A percentile compares a stretch with the other conserved stretches of the same genome.
These are phyloP conservation scores for Paecilomyces sp. DNA, from an alignment of 2,329 filamentous ascomycete genomes.

Conservation along the genomic window DNA sequence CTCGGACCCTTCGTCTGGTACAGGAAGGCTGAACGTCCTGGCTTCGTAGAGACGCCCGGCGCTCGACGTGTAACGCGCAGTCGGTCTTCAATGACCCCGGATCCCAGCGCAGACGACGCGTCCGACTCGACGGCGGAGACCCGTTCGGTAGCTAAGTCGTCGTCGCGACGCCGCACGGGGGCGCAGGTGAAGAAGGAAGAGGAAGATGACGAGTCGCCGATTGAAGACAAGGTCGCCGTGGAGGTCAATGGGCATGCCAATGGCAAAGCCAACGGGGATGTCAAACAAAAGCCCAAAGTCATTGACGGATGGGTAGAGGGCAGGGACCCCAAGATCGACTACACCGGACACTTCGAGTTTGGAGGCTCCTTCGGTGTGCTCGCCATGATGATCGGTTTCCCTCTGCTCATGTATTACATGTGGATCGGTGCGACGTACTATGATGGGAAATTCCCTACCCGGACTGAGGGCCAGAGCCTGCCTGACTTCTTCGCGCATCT, in stretches of 20 bases:
- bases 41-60: conserved; percentile 47
- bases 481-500: conserved; percentile 66
- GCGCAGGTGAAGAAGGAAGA: conserved; percentile 18
- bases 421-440: conserved; percentile 96
- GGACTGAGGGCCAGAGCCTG: conserved; percentile 58
- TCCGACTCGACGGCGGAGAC: conserved; percentile 17
- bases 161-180: conserved; percentile 23
- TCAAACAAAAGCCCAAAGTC: conserved; percentile 19
- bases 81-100: conserved; percentile 28
- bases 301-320: conserved; percentile 36
- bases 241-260: conserved; percentile 18
- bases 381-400: conserved; percentile 86
- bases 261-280: conserved; percentile 5
- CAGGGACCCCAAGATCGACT: conserved; percentile 37
- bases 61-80: conserved; percentile 36
- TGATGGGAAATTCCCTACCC: conserved; percentile 69
- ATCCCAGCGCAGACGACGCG: conserved; percentile 21
- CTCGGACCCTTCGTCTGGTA: neutral
- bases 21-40: conserved; percentile 47
- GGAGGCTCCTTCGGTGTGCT: conserved; percentile 75
- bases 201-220: conserved; percentile 19
- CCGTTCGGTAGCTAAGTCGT: conserved; percentile 14
- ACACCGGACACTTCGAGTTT: conserved; percentile 64
- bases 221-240: conserved; percentile 12
- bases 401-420: conserved; percentile 98